phyloP scores from a whole-genome alignment of 305 asterid genomes.

The Rubia balearica region DNA sequence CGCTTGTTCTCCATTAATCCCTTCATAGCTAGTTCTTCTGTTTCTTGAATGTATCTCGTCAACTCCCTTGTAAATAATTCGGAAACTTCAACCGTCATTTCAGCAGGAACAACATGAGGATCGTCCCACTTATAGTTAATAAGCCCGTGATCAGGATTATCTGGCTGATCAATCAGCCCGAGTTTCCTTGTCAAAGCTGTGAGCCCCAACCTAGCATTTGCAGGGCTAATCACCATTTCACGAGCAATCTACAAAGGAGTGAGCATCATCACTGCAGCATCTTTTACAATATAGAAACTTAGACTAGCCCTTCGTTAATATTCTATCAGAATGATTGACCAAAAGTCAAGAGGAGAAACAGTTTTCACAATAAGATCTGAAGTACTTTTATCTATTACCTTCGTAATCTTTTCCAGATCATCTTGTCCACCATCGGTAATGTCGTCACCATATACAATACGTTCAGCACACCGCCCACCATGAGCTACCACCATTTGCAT shows the following conservation, averaged over 20 bases:
- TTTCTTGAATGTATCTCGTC: conserved; percentile 90
- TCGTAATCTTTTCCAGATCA: conserved; percentile 90
- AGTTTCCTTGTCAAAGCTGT: conserved; percentile 79
- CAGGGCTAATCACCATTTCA: conserved; percentile 96
- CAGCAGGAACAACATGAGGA: conserved; percentile 78
- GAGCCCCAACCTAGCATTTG: conserved; percentile 83
- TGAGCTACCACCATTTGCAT: conserved; percentile 99
- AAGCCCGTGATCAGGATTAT: conserved; percentile 75
- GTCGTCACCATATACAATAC: conserved; percentile 82
- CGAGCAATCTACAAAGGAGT: conserved; percentile 74
- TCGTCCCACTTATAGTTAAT: conserved; percentile 96
- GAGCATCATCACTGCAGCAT: neutral
- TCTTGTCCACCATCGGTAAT: conserved; percentile 91
- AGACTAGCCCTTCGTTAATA: neutral
- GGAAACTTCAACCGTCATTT: conserved; percentile 86
- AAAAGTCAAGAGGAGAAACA: neutral
- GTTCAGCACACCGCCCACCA: conserved; percentile 99
- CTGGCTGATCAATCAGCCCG: conserved; percentile 67
- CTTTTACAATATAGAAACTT: neutral
- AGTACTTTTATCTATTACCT: conserved; percentile 37
- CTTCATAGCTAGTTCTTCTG: conserved; percentile 92
- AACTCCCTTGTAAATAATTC: conserved; percentile 91
- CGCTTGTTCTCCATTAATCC: conserved; percentile 77
- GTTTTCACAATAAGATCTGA: conserved; percentile 1
- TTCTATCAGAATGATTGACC: neutral